phyloP scores from a whole-genome alignment of 2,329 filamentous ascomycete genomes.

The Pestalotiopsis sp. region DNA sequence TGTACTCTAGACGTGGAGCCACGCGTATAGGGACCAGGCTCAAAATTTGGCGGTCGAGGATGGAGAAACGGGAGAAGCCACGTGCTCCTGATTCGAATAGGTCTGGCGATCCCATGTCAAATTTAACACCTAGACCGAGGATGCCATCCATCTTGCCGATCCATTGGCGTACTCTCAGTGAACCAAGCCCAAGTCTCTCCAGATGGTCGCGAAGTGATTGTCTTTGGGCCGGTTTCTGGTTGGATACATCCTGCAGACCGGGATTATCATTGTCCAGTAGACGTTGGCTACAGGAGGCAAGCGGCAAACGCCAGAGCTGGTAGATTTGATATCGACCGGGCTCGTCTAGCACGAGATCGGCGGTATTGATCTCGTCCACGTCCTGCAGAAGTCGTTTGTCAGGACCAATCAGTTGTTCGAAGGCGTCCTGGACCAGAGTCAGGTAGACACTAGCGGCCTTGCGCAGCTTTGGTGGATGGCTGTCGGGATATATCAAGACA shows the following conservation, averaged over 20 bases:
- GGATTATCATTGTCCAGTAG: background rate
- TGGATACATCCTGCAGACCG: background rate
- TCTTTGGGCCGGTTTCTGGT: background rate
- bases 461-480: slow-evolving; percentile 41
- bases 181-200: background rate
- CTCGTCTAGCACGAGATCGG: slow-evolving; percentile 2
- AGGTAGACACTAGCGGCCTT: slow-evolving; percentile 44
- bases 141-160: slow-evolving; percentile 38
- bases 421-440: slow-evolving; percentile 43
- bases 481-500: slow-evolving; percentile 45
- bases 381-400: slow-evolving; percentile 45
- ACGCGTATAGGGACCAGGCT: slow-evolving; percentile 29
- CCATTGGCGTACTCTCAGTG: background rate
- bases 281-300: background rate
- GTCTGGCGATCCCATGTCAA: background rate
- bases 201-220: background rate
- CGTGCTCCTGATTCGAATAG: slow-evolving; percentile 16
- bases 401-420: slow-evolving; percentile 50
- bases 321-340: slow-evolving; percentile 6
- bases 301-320: background rate
- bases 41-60: slow-evolving; percentile 29
- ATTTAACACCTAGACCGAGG: background rate
- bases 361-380: slow-evolving; percentile 3
- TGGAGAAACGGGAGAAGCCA: slow-evolving; percentile 35
- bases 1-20: slow-evolving; percentile 43